These are phyloP conservation scores for Aspergillus texensis DNA, from an alignment of 2,329 filamentous ascomycete species.

Conservation along the genomic window DNA sequence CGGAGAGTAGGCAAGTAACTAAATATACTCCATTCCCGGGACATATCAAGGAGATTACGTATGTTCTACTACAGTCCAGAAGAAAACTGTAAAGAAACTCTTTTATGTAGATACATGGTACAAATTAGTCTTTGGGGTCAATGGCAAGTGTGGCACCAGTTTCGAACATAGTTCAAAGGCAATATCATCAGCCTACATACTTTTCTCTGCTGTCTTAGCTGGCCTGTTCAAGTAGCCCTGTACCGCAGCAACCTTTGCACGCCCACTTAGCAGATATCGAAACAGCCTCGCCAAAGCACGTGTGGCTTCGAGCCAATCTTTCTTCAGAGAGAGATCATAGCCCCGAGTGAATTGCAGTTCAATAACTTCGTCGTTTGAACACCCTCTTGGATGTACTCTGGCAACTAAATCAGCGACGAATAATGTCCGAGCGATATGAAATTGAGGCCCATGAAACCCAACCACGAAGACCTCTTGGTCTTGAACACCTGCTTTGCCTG, in stretches of 20 bases:
- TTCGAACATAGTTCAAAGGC: no score
- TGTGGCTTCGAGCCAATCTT: conserved; percentile 17
- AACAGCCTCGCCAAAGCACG: conserved; percentile 17
- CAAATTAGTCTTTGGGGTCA: no score
- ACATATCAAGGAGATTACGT: no score
- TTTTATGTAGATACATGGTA: no score
- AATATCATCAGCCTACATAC: no score
- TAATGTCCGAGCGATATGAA: conserved; percentile 9
- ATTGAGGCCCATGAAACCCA: conserved; percentile 4
- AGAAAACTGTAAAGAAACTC: no score
- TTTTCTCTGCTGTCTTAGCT: no score
- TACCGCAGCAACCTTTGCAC: conserved; percentile 16
- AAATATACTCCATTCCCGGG: no score
- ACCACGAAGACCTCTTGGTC: conserved; percentile 13
- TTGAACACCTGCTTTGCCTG: not conserved
- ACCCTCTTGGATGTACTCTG: conserved; percentile 5
- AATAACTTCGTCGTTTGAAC: not conserved
- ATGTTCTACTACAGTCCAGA: no score
- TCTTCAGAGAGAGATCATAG: conserved; percentile 18
- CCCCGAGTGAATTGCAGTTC: conserved; percentile 11
- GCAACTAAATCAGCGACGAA: conserved; percentile 1
- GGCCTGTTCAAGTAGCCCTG: conserved; percentile 4
- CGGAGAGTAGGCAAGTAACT: no score
- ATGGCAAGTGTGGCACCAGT: no score
- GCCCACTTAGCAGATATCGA: conserved; percentile 15